Base-by-base conservation (phyloP, 495 filamentous ascomycete genomes). In the Cercophora newfieldiana region DNA sequence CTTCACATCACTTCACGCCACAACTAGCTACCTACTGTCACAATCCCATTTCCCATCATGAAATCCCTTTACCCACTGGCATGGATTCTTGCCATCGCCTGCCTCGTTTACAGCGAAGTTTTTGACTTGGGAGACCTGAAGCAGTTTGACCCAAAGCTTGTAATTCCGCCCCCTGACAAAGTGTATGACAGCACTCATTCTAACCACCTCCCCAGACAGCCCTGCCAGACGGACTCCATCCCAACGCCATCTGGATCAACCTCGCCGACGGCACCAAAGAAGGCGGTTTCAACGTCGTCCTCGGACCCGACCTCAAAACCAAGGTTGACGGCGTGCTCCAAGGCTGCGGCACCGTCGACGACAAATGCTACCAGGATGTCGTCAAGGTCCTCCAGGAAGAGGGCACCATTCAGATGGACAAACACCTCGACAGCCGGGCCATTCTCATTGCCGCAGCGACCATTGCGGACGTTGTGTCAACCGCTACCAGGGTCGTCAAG, bases 101-200 rank as follows among this genome's bases (percentile, higher is more conserved):
- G 33, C 3, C 10, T 61, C 8, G 58, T 25, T 22, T 61, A 29
- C 33, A 49, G 31, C 21, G 58, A 48, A 29, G 58, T 61, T 5
- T 14, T 61, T 8, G 58, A 61, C 33, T 48, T 61, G 14, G 58
- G 58, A 16, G 58, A 61, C 14, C 7, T 61, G 22, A 47, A 61
- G 24, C 58, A 61, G 26, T 49, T 48, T 33, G 58, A 61, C 37
- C 58, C 58, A 61, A 61, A 61, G 37, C 21, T 61, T 61, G 58
- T 44, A 28, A 61, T 31, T 18, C 8, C 21, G 3, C 53, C 25
- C 22, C 16, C 8, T 2, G 4, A 26, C 18, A 8, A n/a, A 2
- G 54, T 31, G 26, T 19, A 28, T 31, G 26, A 12, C 22, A 19
- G 10, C 26, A 57, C 12, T 44, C 12, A 5, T 12, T 33, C 30